These are phyloP conservation scores for Vararia minispora DNA, from an alignment of 768 basidiomycete species.

Conservation along the genomic window DNA sequence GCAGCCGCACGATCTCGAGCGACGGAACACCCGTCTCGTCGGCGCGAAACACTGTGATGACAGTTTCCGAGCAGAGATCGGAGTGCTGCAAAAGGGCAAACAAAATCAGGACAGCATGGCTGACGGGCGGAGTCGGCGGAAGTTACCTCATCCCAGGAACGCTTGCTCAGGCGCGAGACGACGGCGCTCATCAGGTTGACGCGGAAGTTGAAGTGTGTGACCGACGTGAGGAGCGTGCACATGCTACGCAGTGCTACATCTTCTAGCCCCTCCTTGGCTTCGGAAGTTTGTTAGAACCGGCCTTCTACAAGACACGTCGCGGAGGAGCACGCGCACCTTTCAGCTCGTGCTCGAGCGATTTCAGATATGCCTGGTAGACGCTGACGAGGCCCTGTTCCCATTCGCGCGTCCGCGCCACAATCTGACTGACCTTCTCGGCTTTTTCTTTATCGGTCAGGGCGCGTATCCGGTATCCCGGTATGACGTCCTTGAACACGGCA, in stretches of 20 bases:
- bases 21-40: slow-evolving; percentile 77
- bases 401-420: slow-evolving; percentile 81
- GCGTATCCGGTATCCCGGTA: slow-evolving; percentile 94
- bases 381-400: slow-evolving; percentile 91
- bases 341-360: slow-evolving; percentile 72
- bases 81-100: slow-evolving; percentile 46
- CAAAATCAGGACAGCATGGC: slow-evolving; percentile 9
- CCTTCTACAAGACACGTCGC: slow-evolving; percentile 3
- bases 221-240: slow-evolving; percentile 73
- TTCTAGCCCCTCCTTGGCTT: slow-evolving; percentile 55
- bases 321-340: slow-evolving; percentile 47
- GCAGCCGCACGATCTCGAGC: slow-evolving; percentile 76
- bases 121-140: slow-evolving; percentile 6
- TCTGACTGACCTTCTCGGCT: slow-evolving; percentile 87
- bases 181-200: slow-evolving; percentile 85
- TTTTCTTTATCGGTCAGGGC: slow-evolving; percentile 84
- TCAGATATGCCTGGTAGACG: slow-evolving; percentile 84
- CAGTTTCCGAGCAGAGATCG: slow-evolving; percentile 70
- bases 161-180: slow-evolving; percentile 71
- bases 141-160: slow-evolving; percentile 81
- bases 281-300: not conserved
- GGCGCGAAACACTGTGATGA: slow-evolving; percentile 73
- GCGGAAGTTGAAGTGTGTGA: slow-evolving; percentile 95
- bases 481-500: slow-evolving; percentile 91
- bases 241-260: slow-evolving; percentile 72